A percentile compares a stretch with the other conserved stretches of the same genome.
Conservation (phyloP, 2,329 filamentous ascomycete species). For the Arachnomyces sp. region DNA sequence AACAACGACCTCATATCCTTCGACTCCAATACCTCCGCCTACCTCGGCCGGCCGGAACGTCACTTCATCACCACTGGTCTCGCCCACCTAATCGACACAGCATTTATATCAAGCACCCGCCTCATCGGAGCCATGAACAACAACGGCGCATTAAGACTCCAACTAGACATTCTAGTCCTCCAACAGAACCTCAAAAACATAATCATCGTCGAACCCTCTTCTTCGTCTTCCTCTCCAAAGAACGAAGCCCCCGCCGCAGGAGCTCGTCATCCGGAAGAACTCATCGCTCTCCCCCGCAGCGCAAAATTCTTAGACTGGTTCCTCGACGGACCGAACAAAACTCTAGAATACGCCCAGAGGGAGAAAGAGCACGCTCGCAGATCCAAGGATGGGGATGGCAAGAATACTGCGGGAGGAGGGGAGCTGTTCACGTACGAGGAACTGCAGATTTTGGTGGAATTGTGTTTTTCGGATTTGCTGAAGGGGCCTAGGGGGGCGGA, state of each 20-base stretch:
- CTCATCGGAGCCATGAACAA: constrained; percentile 75
- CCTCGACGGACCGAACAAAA: constrained; percentile 38
- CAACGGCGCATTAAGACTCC: constrained; percentile 77
- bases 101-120: constrained; percentile 64
- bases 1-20: constrained; percentile 80
- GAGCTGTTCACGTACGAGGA: constrained; percentile 41
- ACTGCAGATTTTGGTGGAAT: constrained; percentile 36
- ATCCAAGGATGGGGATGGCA: constrained; percentile 24
- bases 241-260: no score
- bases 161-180: constrained; percentile 86
- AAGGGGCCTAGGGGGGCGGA: constrained; percentile 32
- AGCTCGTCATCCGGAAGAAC: constrained; percentile 21
- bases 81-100: constrained; percentile 67
- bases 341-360: constrained; percentile 37
- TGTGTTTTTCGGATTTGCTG: constrained; percentile 40
- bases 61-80: constrained; percentile 71
- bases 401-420: constrained; percentile 29
- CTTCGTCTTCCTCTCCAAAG: not conserved
- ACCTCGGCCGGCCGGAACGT: constrained; percentile 64
- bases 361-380: constrained; percentile 28
- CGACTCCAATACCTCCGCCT: constrained; percentile 70
- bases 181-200: constrained; percentile 97
- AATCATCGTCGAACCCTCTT: constrained; percentile 33
- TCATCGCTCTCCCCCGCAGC: constrained; percentile 35
- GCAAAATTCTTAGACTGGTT: constrained; percentile 43